Evolutionary conservation across 192 early-diverging fungal genomes (phyloP).

Genomic region (Coemansia javaensis): DNA sequence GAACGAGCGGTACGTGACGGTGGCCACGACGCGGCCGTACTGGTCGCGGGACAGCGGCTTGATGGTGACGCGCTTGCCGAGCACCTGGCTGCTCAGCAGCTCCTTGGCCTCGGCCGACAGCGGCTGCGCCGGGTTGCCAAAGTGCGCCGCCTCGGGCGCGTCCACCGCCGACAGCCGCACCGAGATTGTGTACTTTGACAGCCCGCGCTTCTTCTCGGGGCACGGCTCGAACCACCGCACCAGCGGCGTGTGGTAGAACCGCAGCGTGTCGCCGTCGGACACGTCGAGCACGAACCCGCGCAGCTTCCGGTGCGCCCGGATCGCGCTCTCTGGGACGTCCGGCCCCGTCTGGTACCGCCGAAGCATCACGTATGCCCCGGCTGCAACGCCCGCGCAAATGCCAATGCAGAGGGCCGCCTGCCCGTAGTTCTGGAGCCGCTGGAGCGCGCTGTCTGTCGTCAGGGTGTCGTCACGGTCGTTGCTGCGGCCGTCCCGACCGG

Average conservation of each 20-base stretch:
- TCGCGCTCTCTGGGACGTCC: constrained; percentile 30
- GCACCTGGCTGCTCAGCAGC: constrained; percentile 18
- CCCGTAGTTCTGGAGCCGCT: constrained; percentile 12
- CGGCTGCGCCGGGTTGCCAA: constrained; percentile 48
- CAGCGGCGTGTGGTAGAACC: constrained; percentile 41
- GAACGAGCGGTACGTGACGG: constrained; percentile 21
- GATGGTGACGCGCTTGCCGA: constrained; percentile 21
- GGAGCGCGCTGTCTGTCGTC: background rate
- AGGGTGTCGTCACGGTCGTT: too few species aligned
- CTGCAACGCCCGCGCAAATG: constrained; percentile 10
- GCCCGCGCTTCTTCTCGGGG: constrained; percentile 25
- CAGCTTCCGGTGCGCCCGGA: constrained; percentile 24
- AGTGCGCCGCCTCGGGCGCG: constrained; percentile 47
- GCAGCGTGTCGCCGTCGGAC: constrained; percentile 39
- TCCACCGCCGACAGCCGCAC: constrained; percentile 40
- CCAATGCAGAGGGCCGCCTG: constrained; percentile 30
- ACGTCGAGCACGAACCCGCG: constrained; percentile 40
- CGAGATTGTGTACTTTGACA: constrained; percentile 32
- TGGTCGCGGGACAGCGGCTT: constrained; percentile 45
- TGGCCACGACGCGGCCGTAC: constrained; percentile 41
- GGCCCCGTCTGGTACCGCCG: constrained; percentile 33
- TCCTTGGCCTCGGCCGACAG: constrained; percentile 43
- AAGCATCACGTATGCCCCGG: constrained; percentile 38
- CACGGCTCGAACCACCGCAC: constrained; percentile 17
- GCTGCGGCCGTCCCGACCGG: too few species aligned